Evolutionary conservation across 106 monocot genomes (phyloP).

Genomic region (Apostasia ramifera): DNA sequence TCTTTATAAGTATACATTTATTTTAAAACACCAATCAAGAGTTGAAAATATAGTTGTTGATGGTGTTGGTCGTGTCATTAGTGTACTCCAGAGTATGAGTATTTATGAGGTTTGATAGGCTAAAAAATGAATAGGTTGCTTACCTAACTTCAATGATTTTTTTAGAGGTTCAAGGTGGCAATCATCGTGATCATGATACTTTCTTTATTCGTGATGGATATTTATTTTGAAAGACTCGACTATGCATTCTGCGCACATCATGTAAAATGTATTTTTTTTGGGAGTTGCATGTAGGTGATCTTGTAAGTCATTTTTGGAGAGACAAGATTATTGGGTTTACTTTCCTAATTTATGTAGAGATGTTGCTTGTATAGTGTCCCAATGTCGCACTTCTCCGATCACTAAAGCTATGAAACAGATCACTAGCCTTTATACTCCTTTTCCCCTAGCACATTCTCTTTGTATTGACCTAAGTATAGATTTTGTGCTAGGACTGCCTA

Average conservation of each 20-base stretch:
- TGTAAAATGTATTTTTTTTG: background rate
- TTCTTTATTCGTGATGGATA: background rate
- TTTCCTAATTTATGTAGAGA: background rate
- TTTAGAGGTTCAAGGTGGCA: too few species aligned
- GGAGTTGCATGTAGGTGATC: background rate
- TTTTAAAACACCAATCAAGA: background rate
- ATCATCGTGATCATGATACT: too few species aligned
- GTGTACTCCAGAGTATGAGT: background rate
- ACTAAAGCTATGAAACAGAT: background rate
- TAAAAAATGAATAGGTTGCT: background rate
- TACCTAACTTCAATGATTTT: background rate
- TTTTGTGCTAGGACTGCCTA: background rate
- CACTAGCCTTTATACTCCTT: background rate
- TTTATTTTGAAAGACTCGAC: background rate
- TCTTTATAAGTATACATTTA: background rate
- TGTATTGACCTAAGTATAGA: background rate
- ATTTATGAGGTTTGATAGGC: background rate
- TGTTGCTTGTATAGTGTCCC: background rate
- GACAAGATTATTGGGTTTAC: background rate
- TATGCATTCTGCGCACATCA: background rate
- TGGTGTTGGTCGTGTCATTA: background rate
- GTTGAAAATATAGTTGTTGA: background rate
- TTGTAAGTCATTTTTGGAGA: background rate
- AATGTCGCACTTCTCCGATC: background rate
- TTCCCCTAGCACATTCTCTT: background rate